Evolutionary conservation across 1,139 yeast genomes (phyloP).

Genomic region (Diutina sp.): DNA sequence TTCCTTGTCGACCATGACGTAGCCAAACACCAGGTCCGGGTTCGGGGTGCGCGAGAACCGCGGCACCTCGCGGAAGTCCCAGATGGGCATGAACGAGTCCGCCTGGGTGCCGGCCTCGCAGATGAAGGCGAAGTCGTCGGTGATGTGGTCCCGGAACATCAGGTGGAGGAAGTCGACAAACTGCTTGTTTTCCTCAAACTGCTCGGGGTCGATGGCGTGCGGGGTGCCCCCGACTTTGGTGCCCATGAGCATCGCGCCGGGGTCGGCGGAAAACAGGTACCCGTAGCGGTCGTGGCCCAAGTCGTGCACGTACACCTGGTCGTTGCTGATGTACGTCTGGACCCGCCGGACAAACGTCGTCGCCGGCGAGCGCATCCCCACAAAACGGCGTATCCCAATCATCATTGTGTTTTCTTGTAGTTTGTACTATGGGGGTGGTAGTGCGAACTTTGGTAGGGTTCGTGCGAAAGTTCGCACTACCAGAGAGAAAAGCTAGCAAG

Average conservation of each 20-base stretch:
- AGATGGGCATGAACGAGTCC: slow-evolving; percentile 51
- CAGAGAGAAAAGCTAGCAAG: too few relatives aligned
- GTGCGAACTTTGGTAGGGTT: too few relatives aligned
- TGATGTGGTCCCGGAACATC: slow-evolving; percentile 13
- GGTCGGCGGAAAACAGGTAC: slow-evolving; percentile 14
- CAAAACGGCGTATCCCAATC: neutral
- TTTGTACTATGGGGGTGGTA: too few relatives aligned
- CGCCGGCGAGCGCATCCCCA: neutral
- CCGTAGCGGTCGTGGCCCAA: neutral
- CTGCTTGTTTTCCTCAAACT: slow-evolving; percentile 14
- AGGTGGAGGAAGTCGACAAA: slow-evolving; percentile 19
- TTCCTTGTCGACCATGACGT: slow-evolving; percentile 43
- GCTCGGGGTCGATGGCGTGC: slow-evolving; percentile 11
- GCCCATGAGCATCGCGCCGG: slow-evolving; percentile 21
- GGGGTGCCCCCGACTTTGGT: slow-evolving; percentile 5
- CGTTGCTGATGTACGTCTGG: neutral
- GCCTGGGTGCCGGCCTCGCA: slow-evolving; percentile 53
- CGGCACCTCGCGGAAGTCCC: slow-evolving; percentile 59
- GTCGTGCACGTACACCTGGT: neutral
- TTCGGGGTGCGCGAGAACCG: slow-evolving; percentile 60
- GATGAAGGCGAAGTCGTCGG: slow-evolving; percentile 43
- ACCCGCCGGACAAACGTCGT: neutral
- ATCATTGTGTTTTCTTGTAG: too few relatives aligned
- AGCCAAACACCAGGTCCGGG: slow-evolving; percentile 62
- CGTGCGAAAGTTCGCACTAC: too few relatives aligned